A percentile compares a stretch with the other conserved stretches of the same genome.
Conservation (phyloP, 1,284 basidiomycete species). For the Cutaneotrichosporon sp. region DNA sequence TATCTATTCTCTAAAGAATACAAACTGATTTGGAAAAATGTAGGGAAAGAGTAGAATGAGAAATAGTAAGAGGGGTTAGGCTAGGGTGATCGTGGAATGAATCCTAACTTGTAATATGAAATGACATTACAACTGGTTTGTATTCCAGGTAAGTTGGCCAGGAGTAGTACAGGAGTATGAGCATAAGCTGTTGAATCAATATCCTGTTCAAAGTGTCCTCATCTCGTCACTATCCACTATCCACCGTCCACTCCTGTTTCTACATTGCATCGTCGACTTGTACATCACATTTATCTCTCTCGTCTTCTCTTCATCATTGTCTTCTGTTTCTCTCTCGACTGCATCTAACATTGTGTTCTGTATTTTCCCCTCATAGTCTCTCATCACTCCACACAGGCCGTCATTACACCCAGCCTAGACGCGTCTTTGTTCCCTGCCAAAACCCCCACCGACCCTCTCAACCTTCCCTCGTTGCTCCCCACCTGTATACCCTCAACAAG, state of each 20-base stretch:
- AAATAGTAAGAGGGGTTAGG: too few species aligned
- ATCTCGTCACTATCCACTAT: background rate
- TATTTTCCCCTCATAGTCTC: background rate
- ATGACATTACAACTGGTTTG: too few species aligned
- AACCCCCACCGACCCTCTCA: background rate
- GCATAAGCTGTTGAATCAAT: too few species aligned
- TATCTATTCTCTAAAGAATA: background rate
- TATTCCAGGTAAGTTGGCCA: background rate
- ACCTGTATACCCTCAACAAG: background rate
- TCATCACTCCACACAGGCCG: background rate
- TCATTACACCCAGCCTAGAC: background rate
- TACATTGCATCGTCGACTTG: conserved; percentile 4
- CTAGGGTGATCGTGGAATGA: too few species aligned
- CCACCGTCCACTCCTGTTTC: background rate
- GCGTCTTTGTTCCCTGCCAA: conserved; percentile 2
- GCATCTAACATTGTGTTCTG: background rate
- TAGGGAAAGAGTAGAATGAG: background rate
- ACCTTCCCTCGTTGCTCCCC: background rate
- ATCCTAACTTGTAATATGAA: too few species aligned
- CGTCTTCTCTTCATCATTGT: background rate
- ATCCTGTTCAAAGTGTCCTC: background rate
- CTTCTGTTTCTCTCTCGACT: background rate
- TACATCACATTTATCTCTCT: conserved; percentile 6
- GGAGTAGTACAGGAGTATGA: background rate
- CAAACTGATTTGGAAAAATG: background rate